A percentile compares a stretch with the other conserved stretches of the same genome.
Evolutionary conservation across 345 rosid species (phyloP).

Genomic region (Eucalyptus microcorys): DNA sequence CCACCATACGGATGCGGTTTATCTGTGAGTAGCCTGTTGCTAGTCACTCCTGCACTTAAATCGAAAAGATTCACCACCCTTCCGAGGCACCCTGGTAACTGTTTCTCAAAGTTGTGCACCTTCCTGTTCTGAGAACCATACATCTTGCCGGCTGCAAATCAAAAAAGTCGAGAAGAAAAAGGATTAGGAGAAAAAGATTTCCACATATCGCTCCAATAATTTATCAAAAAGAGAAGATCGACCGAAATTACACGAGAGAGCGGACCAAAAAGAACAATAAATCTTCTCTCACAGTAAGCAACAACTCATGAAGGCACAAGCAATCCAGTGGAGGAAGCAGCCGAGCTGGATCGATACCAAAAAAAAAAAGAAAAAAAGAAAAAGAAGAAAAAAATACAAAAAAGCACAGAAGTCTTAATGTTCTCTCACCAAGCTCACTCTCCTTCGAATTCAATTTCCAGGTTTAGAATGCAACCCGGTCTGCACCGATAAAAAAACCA

Average conservation of each 20-base stretch:
- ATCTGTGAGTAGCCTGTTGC: slow-evolving; percentile 35
- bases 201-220: background rate
- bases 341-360: background rate
- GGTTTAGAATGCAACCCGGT: background rate
- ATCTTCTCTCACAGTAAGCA: background rate
- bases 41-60: slow-evolving; percentile 36
- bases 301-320: background rate
- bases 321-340: background rate
- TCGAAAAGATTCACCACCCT: slow-evolving; percentile 58
- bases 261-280: background rate
- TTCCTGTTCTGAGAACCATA: slow-evolving; percentile 34
- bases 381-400: rapidly evolving
- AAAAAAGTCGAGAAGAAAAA: background rate
- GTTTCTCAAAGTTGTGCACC: slow-evolving; percentile 36
- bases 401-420: background rate
- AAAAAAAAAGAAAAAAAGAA: background rate
- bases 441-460: background rate
- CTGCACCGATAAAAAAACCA: background rate
- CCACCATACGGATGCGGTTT: slow-evolving; percentile 56
- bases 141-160: slow-evolving; percentile 42
- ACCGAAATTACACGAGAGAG: background rate
- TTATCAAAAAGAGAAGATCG: background rate
- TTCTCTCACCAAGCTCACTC: background rate
- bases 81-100: slow-evolving; percentile 60
- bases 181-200: background rate